Evolutionary conservation across 2,329 filamentous ascomycete genomes (phyloP).

Genomic region (Penicillium hordei): DNA sequence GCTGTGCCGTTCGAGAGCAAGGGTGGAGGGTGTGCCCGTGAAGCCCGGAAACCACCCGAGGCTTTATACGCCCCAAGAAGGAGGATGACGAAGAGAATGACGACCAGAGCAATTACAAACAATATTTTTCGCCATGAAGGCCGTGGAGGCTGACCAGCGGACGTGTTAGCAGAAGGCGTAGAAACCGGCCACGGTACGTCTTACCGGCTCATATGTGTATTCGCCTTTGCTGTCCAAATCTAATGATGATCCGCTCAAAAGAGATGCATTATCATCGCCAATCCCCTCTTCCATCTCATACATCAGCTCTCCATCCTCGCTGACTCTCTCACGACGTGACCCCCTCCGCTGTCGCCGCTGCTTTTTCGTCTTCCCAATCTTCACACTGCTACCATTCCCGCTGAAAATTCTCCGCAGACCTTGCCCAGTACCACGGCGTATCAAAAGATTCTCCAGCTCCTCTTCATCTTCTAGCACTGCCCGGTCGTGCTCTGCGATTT

Average conservation of each 20-base stretch:
- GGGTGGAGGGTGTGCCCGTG: constrained; percentile 22
- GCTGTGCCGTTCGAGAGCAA: constrained; percentile 76
- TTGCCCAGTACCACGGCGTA: constrained; percentile 38
- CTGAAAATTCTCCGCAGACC: constrained; percentile 45
- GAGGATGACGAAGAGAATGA: constrained; percentile 56
- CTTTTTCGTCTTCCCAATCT: constrained; percentile 48
- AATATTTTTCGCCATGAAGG: constrained; percentile 36
- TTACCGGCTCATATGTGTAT: constrained; percentile 32
- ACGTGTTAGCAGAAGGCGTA: constrained; percentile 16
- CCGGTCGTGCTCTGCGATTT: constrained; percentile 68
- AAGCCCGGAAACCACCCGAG: constrained; percentile 42
- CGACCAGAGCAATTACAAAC: constrained; percentile 47
- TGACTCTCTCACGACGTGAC: constrained; percentile 48
- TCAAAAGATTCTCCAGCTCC: constrained; percentile 52
- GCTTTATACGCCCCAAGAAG: constrained; percentile 58
- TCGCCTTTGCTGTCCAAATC: constrained; percentile 49
- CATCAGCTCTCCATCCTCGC: constrained; percentile 74
- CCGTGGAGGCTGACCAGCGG: constrained; percentile 22
- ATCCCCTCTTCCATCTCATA: constrained; percentile 85
- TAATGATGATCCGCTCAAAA: constrained; percentile 60
- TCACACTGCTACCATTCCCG: constrained; percentile 48
- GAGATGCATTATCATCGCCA: constrained; percentile 62
- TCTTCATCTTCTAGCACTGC: constrained; percentile 75
- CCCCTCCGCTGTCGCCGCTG: constrained; percentile 55
- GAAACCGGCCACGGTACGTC: constrained; percentile 1